Evolutionary conservation across 1,284 basidiomycete genomes (phyloP).

Genomic region (Austroboletus sp.): DNA sequence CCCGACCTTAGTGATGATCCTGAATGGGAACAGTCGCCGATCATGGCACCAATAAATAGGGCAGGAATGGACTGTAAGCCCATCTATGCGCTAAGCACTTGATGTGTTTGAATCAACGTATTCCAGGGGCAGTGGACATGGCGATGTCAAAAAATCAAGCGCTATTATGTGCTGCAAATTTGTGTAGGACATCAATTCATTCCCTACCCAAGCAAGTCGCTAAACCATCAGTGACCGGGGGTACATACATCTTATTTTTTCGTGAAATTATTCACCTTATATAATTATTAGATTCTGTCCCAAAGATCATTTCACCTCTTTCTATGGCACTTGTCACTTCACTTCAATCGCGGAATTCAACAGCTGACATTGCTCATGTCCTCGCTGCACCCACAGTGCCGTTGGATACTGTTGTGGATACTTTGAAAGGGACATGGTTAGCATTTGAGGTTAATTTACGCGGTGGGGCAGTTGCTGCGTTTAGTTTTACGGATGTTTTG

Average conservation of each 20-base stretch:
- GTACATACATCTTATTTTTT: conserved; percentile 12
- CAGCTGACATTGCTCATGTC: conserved; percentile 50
- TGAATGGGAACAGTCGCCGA: conserved; percentile 44
- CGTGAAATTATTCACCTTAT: conserved; percentile 11
- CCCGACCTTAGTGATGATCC: conserved; percentile 47
- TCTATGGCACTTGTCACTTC: conserved; percentile 39
- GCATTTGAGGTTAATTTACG: conserved; percentile 37
- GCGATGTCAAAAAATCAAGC: conserved; percentile 52
- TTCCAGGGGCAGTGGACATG: conserved; percentile 45
- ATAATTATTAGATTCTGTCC: conserved; percentile 8
- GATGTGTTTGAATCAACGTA: background rate
- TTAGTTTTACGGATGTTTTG: conserved; percentile 41
- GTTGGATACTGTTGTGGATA: conserved; percentile 37
- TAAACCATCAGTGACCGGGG: conserved; percentile 17
- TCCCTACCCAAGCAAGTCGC: conserved; percentile 38
- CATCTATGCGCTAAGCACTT: background rate
- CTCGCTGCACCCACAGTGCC: conserved; percentile 40
- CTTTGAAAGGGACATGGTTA: conserved; percentile 39
- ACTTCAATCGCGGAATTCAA: conserved; percentile 41
- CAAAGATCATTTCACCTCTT: conserved; percentile 22
- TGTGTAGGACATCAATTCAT: conserved; percentile 43
- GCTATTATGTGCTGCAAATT: conserved; percentile 47
- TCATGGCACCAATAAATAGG: conserved; percentile 39
- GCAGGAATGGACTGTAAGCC: conserved; percentile 46
- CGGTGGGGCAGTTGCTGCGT: conserved; percentile 30